These are phyloP conservation scores for Cavenderia fasciculata DNA, from an alignment of 78 protist genomes.

Conservation along the genomic window DNA sequence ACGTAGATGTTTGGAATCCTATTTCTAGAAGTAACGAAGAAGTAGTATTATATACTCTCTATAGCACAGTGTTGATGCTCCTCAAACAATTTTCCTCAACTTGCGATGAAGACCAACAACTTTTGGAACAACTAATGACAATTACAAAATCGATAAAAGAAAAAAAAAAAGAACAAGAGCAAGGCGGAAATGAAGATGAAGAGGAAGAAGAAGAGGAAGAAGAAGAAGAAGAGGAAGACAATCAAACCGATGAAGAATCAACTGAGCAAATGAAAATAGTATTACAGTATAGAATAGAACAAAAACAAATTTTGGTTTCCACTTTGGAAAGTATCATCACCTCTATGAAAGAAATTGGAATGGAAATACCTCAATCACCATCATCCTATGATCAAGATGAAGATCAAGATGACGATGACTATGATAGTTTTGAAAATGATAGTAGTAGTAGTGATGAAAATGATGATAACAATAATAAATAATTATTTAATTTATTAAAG, in stretches of 20 bases:
- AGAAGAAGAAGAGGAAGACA: not conserved
- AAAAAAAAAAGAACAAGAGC: not conserved
- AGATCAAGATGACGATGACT: not conserved
- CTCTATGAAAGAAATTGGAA: conserved; percentile 31
- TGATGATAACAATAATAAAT: not conserved
- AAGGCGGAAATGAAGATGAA: not conserved
- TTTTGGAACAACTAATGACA: conserved; percentile 2
- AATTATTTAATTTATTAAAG: too few species aligned
- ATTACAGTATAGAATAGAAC: conserved; percentile 68
- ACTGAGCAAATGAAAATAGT: conserved; percentile 70
- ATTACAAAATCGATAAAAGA: not conserved
- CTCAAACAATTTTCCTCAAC: conserved; percentile 51
- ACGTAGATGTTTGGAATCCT: conserved; percentile 68
- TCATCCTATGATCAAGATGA: conserved; percentile 18
- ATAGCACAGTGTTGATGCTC: conserved; percentile 22
- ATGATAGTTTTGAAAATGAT: not conserved
- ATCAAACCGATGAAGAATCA: conserved; percentile 8
- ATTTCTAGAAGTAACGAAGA: conserved; percentile 33
- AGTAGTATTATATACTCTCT: conserved; percentile 41
- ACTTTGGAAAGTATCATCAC: conserved; percentile 20
- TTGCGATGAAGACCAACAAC: conserved; percentile 46
- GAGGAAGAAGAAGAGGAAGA: not conserved
- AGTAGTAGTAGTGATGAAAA: not conserved
- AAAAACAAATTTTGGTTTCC: conserved; percentile 32
- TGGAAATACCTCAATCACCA: conserved; percentile 57